phyloP scores from a whole-genome alignment of 2,329 filamentous ascomycete genomes.

The Cladosporium halotolerans region DNA sequence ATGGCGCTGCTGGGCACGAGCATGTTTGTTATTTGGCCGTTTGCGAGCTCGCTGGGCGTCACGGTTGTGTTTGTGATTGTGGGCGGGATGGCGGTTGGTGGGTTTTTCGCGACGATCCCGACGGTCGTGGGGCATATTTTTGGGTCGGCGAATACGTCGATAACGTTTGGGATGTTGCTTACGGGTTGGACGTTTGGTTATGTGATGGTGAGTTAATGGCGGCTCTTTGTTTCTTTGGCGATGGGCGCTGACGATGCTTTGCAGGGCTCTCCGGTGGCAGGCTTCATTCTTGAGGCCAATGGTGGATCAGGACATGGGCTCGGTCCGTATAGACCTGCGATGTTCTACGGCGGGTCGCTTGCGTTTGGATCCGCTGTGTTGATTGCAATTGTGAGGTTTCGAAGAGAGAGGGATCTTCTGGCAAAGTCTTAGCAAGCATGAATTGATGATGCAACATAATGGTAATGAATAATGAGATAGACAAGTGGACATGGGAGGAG shows the following conservation, averaged over 20 bases:
- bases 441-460: neutral
- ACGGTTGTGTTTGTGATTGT: slow-evolving; percentile 53
- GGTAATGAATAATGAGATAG: neutral
- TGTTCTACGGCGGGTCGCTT: slow-evolving; percentile 50
- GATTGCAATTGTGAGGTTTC: neutral
- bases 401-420: neutral
- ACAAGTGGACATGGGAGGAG: neutral
- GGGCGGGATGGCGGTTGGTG: slow-evolving; percentile 56
- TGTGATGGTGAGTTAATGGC: slow-evolving; percentile 43
- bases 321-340: slow-evolving; percentile 53
- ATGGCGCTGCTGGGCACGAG: slow-evolving; percentile 50
- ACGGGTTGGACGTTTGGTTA: slow-evolving; percentile 58
- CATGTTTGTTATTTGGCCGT: slow-evolving; percentile 57
- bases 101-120: slow-evolving; percentile 59
- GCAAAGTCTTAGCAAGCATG: neutral
- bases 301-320: slow-evolving; percentile 42
- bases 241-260: neutral
- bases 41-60: slow-evolving; percentile 49
- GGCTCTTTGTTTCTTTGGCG: neutral
- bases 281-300: slow-evolving; percentile 52
- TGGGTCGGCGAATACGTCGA: slow-evolving; percentile 38
- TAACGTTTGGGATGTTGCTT: slow-evolving; percentile 57
- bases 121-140: slow-evolving; percentile 57
- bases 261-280: slow-evolving; percentile 52
- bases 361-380: neutral